A percentile compares a stretch with the other conserved stretches of the same genome.
phyloP scores from a whole-genome alignment of 306 rosid genomes.

The Begonia peltatifolia region DNA sequence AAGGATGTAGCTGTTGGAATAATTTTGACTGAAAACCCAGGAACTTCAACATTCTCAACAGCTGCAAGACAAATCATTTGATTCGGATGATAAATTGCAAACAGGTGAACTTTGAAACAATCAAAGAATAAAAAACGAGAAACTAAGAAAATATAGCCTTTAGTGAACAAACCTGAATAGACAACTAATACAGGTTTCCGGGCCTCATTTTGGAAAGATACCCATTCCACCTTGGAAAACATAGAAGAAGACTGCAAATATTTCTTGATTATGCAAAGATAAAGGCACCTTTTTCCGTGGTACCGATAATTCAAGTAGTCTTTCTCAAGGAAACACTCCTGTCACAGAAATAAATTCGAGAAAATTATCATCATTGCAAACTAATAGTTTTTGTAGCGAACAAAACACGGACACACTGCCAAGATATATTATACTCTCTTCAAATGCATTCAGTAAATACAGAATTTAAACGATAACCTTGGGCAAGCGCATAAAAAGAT shows the following conservation, averaged over 20 bases:
- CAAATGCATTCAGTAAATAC: background rate
- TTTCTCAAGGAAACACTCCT: conserved; percentile 90
- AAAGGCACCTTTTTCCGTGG: conserved; percentile 72
- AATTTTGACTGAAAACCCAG: conserved; percentile 42
- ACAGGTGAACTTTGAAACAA: background rate
- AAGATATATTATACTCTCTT: background rate
- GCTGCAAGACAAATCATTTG: conserved; percentile 24
- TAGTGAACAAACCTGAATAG: conserved; percentile 50
- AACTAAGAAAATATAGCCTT: background rate
- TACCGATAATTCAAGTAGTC: conserved; percentile 87
- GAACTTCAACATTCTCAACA: conserved; percentile 26
- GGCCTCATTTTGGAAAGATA: conserved; percentile 71
- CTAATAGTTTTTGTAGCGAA: background rate
- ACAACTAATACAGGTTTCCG: conserved; percentile 60
- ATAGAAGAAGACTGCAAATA: conserved; percentile 44
- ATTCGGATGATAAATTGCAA: conserved; percentile 1
- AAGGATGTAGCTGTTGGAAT: conserved; percentile 50
- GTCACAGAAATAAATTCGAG: conserved; percentile 9
- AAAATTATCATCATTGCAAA: background rate
- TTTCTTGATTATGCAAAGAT: conserved; percentile 63
- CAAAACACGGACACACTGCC: background rate
- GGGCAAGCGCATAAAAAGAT: conserved; percentile 58
- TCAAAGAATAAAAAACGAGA: background rate
- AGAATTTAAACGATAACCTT: conserved; percentile 25
- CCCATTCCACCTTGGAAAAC: conserved; percentile 66